Base-by-base conservation (phyloP, 306 rosid species). In the Vigna reflexopilosa region DNA sequence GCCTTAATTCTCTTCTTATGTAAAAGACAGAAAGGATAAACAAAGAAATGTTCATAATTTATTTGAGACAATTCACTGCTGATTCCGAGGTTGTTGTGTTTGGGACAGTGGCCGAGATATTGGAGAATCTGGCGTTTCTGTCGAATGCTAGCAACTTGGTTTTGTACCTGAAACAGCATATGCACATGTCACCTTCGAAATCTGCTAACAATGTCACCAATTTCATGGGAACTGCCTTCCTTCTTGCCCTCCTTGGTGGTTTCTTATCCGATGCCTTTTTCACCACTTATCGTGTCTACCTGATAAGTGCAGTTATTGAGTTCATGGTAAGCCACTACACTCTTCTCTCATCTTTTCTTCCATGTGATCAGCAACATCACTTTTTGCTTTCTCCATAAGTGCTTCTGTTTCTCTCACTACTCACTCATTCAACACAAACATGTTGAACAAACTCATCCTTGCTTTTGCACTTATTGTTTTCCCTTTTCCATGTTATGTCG, bases 61-160 rank as follows among this genome's bases (percentile, higher is more conserved):
- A 17, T 52, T n/a, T 6, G 26, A 52, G 58, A 52, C 30, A 55
- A 20, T 56, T 20, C 15, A 56, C 22, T 1, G 20, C 14, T 55
- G 32, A 55, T 28, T 74, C 11, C 3, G 64, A 66, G 63, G 68
- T 10, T 36, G 22, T 40, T 67, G 36, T 51, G 56, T 56, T 42
- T 42, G 15, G 10, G 6, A 79, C 45, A 95, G 99, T 80, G 84
- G 98, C 78, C 83, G 99, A 96, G 86, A 61, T 90, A 64, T 67
- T 93, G 90, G 99, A 96, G 88, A 96, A 93, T 81, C 85, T 96
- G 64, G 99, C 99, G 15, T 96, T 17, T 70, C 71, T 96, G 58
- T 96, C 98, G 40, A 96, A 96, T 90, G 97, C 99, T 8, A 96
- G 97, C 93, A 96, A 93, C 26, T 80, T 96, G 93, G 99, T 96